A percentile compares a stretch with the other conserved stretches of the same genome.
Conservation (phyloP, 495 filamentous ascomycete species). For the Trichoderma orchidacearum region DNA sequence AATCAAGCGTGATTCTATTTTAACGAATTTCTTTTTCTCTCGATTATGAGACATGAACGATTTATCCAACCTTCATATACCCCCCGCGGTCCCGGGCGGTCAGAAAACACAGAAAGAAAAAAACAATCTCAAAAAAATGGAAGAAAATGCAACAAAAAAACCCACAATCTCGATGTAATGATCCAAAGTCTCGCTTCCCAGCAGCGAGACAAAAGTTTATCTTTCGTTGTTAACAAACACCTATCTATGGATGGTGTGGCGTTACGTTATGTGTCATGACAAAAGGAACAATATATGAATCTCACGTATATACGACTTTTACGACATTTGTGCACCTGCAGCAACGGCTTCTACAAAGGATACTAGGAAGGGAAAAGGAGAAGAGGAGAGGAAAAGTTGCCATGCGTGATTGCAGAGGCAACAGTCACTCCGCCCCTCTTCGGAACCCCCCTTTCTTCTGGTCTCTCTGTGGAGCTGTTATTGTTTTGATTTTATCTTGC, state of each 20-base stretch:
- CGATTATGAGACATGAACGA: neutral
- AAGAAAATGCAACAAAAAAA: neutral
- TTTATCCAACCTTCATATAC: neutral
- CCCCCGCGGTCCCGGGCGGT: neutral
- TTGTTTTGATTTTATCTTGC: neutral
- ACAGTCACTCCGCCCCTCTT: no score
- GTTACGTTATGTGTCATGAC: neutral
- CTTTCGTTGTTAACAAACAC: slow-evolving; percentile 1
- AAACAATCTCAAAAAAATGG: neutral
- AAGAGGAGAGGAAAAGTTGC: neutral
- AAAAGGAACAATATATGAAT: slow-evolving; percentile 1
- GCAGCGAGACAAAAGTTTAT: neutral
- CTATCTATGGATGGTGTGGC: neutral
- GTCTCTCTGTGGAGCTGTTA: neutral
- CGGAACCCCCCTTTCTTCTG: no score
- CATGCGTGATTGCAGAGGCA: no score
- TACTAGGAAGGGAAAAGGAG: neutral
- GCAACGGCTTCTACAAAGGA: no score
- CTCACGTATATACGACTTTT: slow-evolving; percentile 1
- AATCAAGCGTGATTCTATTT: neutral
- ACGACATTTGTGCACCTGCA: neutral
- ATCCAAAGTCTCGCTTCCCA: neutral
- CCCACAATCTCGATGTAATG: neutral
- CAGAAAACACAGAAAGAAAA: neutral
- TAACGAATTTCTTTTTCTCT: neutral